Base-by-base conservation (phyloP, 1,284 basidiomycete genomes). In the Cutaneotrichosporon sp. region DNA sequence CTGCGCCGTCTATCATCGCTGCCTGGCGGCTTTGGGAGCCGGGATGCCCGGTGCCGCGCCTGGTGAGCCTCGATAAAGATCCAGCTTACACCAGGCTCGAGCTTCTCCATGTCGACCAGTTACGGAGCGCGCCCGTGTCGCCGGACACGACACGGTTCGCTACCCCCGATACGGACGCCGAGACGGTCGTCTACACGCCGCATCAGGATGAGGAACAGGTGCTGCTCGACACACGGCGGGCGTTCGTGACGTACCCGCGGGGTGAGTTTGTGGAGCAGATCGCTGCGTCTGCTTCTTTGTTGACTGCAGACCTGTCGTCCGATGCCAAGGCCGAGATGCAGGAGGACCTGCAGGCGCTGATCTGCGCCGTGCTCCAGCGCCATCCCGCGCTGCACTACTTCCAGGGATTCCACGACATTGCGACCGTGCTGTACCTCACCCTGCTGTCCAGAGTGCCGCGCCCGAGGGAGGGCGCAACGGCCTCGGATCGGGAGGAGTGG, bases 391-490 rank as follows among this genome's bases (percentile, higher is more conserved):
- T 97, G 42, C 85, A 84, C 72, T 97, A 97, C 78, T 97, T 94
- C 69, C 92, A 95, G 80, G 94, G 94, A 45, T 95, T 92, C 75
- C 94, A 97, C 75, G 94, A 97, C 73, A 91, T 97, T 51, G 83
- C 92, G 33, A 89, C 91, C 0, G 91, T 97, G 13, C 67, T 97
- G 0, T 89, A 90, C 68, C 83, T 97, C 29, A 94, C 92, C 0
- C 81, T 94, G 8, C 22, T 72, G 22, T 58, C 16, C n/a, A 14
- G 47, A 3, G 46, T 51, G 13, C 60, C 60, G 1, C 51, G 60
- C 2, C 52, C 46, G 6, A 52, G 60, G 11, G 18, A 25, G 3
- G 36, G 25, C 16, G 56, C 27, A 29, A 25, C 85, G 16, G 60
- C 56, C 9, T 38, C 55, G 16, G 59, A 61, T 13, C 25, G 57